Evolutionary conservation across 2,329 filamentous ascomycete genomes (phyloP).

Genomic region (Neofusicoccum sp.): DNA sequence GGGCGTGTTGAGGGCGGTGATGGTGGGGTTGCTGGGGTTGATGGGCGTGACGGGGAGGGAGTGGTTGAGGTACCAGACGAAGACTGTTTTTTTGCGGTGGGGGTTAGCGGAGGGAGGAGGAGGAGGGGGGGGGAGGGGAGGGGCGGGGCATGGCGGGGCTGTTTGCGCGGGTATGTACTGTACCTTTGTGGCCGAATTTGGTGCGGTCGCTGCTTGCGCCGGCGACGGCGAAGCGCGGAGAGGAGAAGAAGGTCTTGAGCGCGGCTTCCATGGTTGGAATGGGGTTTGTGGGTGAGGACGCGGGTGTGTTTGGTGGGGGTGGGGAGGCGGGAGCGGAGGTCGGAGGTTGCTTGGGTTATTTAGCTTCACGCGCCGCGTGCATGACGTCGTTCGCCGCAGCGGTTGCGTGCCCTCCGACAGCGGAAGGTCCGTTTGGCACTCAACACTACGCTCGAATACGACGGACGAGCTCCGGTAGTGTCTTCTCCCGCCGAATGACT

Average conservation of each 20-base stretch:
- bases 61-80: constrained; percentile 84
- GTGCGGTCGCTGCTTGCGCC: constrained; percentile 81
- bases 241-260: constrained; percentile 78
- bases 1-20: constrained; percentile 62
- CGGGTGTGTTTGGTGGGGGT: neutral
- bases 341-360: neutral
- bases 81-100: constrained; percentile 60
- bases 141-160: constrained; percentile 37
- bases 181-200: constrained; percentile 90
- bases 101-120: neutral
- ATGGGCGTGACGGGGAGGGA: constrained; percentile 77
- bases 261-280: constrained; percentile 63
- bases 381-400: neutral
- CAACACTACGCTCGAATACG: neutral
- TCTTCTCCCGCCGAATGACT: too few relatives aligned
- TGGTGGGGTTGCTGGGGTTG: constrained; percentile 70
- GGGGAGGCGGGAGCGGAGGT: constrained; percentile 14
- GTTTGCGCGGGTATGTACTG: neutral
- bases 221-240: constrained; percentile 80
- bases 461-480: too few relatives aligned
- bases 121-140: neutral
- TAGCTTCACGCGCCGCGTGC: neutral
- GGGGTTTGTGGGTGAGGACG: neutral
- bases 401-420: constrained; percentile 1
- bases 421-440: neutral